Evolutionary conservation across 176 grass and related monocot genomes (phyloP).

Genomic region (Carex myosuroides): DNA sequence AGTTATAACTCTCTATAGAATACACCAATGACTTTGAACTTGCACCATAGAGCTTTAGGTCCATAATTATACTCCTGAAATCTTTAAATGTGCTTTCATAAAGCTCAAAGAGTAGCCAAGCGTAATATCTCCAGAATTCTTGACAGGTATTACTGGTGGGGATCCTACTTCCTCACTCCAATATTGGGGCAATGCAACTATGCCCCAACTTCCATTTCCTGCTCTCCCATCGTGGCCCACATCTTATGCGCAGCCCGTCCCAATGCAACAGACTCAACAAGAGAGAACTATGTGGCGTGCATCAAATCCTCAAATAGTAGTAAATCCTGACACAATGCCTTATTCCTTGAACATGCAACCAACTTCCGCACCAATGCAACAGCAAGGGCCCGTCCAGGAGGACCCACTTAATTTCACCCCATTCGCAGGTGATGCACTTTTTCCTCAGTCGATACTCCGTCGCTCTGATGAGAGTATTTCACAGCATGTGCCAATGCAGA

Average conservation of each 20-base stretch:
- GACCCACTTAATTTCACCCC: too few species aligned
- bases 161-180: background rate
- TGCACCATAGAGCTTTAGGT: background rate
- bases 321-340: background rate
- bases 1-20: background rate
- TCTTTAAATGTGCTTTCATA: background rate
- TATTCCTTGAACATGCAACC: background rate
- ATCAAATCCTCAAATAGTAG: background rate
- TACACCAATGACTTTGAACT: background rate
- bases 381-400: background rate
- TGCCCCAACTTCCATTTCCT: background rate
- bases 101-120: background rate
- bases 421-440: too few species aligned
- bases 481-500: too few species aligned
- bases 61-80: background rate
- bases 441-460: too few species aligned
- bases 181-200: background rate
- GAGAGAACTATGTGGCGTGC: background rate
- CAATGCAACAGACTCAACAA: background rate
- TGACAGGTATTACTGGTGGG: background rate
- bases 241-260: background rate
- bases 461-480: too few species aligned
- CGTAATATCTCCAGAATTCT: background rate
- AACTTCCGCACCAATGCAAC: background rate
- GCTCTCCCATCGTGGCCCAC: background rate